A percentile compares a stretch with the other conserved stretches of the same genome.
These are phyloP conservation scores for Yamadazyma akitaensis DNA, from an alignment of 805 yeast species.

Conservation along the genomic window DNA sequence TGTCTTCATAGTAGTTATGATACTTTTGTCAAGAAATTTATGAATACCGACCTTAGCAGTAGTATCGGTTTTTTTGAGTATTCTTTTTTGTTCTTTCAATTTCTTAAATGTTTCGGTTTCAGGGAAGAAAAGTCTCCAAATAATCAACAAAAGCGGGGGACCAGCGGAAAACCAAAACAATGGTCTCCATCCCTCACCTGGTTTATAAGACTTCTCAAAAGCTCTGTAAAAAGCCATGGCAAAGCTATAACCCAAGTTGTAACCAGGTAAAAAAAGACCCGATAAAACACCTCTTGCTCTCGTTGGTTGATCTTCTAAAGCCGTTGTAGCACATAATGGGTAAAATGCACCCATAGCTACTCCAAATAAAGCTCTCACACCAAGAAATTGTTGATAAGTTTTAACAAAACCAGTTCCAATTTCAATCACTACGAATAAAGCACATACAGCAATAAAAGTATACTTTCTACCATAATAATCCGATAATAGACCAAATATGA, in stretches of 20 bases:
- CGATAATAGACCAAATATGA: constrained; percentile 58
- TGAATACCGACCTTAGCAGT: constrained; percentile 4
- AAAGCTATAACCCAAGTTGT: constrained; percentile 64
- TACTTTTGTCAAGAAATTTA: constrained; percentile 10
- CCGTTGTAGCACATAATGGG: constrained; percentile 63
- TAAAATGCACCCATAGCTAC: constrained; percentile 70
- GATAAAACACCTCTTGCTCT: constrained; percentile 59
- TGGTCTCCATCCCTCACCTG: constrained; percentile 62
- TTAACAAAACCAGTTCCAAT: constrained; percentile 65
- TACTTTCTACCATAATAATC: constrained; percentile 68
- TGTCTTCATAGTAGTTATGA: constrained; percentile 21
- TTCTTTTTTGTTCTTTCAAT: constrained; percentile 16
- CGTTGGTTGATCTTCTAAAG: constrained; percentile 62
- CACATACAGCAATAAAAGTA: constrained; percentile 55
- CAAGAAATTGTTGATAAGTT: constrained; percentile 56
- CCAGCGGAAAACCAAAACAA: constrained; percentile 75
- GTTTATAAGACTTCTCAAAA: constrained; percentile 34
- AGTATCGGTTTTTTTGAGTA: constrained; percentile 2
- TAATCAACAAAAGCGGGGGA: constrained; percentile 54
- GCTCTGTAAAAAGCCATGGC: constrained; percentile 68
- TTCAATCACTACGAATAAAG: constrained; percentile 52
- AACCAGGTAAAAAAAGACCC: constrained; percentile 51
- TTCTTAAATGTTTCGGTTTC: constrained; percentile 54
- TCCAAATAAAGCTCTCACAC: constrained; percentile 63
- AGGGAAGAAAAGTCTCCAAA: constrained; percentile 56